A percentile compares a stretch with the other conserved stretches of the same genome.
These are phyloP conservation scores for Mimosa pudica DNA, from an alignment of 306 rosid species.

Conservation along the genomic window DNA sequence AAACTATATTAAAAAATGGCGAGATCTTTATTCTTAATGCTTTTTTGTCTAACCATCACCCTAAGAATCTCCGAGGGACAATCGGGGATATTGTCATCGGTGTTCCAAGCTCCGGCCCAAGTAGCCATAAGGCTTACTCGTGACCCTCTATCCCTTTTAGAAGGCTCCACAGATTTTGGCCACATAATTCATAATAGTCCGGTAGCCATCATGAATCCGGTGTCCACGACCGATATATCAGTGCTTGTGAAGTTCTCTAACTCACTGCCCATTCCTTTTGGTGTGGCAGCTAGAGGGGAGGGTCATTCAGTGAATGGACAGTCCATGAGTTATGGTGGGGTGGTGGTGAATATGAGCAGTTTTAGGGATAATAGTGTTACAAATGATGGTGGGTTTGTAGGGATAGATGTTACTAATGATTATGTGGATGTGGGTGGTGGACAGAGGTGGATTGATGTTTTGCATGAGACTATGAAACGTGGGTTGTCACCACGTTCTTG, in stretches of 20 bases:
- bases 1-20: constrained; percentile 6
- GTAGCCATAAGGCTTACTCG: constrained; percentile 39
- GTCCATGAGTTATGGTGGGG: constrained; percentile 48
- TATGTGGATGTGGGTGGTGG: constrained; percentile 68
- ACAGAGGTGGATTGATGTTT: constrained; percentile 60
- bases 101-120: constrained; percentile 38
- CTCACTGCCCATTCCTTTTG: constrained; percentile 43
- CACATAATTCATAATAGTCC: constrained; percentile 50
- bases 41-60: not conserved
- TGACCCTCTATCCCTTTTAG: constrained; percentile 43
- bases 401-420: constrained; percentile 12
- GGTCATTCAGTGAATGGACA: constrained; percentile 55
- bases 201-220: constrained; percentile 52
- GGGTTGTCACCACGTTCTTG: constrained; percentile 55
- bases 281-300: constrained; percentile 47
- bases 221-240: constrained; percentile 44
- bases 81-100: not conserved
- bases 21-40: not conserved
- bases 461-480: constrained; percentile 34
- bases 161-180: constrained; percentile 74
- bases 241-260: constrained; percentile 49
- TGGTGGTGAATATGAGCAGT: constrained; percentile 55
- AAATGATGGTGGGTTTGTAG: not conserved
- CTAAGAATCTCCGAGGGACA: not conserved
- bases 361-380: not conserved